phyloP scores from a whole-genome alignment of 2,329 filamentous ascomycete genomes.

The Fusarium humuli region DNA sequence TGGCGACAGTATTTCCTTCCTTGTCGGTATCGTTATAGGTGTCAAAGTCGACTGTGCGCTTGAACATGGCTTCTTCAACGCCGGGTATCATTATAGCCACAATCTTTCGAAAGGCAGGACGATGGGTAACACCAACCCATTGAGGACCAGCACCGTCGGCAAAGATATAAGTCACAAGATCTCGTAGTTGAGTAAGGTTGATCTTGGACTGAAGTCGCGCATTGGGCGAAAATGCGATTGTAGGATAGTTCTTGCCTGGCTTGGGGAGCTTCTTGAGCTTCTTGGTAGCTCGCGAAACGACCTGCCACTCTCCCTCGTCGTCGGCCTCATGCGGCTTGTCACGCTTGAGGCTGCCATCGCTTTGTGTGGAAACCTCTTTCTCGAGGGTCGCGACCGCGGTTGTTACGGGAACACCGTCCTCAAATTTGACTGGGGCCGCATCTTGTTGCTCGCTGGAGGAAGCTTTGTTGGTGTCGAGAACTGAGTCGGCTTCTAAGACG shows the following conservation, averaged over 20 bases:
- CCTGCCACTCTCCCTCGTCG: constrained; percentile 64
- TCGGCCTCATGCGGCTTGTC: constrained; percentile 60
- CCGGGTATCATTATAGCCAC: constrained; percentile 94
- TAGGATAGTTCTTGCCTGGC: constrained; percentile 67
- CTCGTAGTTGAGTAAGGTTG: constrained; percentile 71
- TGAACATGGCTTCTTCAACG: constrained; percentile 90
- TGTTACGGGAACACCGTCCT: constrained; percentile 11
- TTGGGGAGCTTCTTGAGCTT: constrained; percentile 72
- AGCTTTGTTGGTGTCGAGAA: constrained; percentile 16
- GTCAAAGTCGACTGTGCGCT: constrained; percentile 65
- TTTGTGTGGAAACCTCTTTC: constrained; percentile 41
- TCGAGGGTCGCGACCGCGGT: constrained; percentile 17
- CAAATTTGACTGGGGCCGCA: constrained; percentile 14
- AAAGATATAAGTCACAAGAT: constrained; percentile 73
- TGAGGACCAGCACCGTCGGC: constrained; percentile 73
- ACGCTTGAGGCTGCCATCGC: constrained; percentile 61
- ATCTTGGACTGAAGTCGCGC: constrained; percentile 71
- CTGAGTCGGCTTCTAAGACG: constrained; percentile 29
- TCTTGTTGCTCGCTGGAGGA: constrained; percentile 22
- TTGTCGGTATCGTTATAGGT: constrained; percentile 56
- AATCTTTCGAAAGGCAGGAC: constrained; percentile 78
- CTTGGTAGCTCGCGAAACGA: constrained; percentile 65
- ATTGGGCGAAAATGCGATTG: constrained; percentile 67
- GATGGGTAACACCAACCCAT: constrained; percentile 72
- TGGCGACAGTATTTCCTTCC: constrained; percentile 49